Evolutionary conservation across 306 rosid species (phyloP).

Genomic region (Trichosanthes cucumerina): DNA sequence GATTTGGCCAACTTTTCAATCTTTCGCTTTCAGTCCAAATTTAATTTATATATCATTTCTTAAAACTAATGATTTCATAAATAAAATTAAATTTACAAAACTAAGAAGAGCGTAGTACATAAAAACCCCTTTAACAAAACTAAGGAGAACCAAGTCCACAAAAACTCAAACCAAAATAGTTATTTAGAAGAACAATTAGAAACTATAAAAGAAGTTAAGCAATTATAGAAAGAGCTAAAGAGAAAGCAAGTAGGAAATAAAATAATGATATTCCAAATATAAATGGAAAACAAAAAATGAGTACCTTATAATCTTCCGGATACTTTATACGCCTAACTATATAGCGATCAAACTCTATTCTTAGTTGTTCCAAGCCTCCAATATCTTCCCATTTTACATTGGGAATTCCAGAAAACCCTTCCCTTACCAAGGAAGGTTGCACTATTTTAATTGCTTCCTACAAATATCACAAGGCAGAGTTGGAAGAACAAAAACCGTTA

Average conservation of each 20-base stretch:
- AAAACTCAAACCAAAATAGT: not conserved
- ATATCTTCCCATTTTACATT: constrained; percentile 78
- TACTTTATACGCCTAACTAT: constrained; percentile 44
- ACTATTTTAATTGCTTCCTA: constrained; percentile 56
- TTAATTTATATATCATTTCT: too few relatives aligned
- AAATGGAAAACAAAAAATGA: not conserved
- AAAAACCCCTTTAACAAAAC: too few relatives aligned
- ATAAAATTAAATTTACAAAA: not conserved
- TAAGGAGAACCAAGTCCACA: not conserved
- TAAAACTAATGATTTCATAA: not conserved
- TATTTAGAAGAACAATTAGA: not conserved
- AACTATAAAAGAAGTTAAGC: too few relatives aligned
- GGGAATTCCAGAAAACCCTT: constrained; percentile 85
- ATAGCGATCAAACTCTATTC: constrained; percentile 46
- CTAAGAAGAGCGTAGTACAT: too few relatives aligned
- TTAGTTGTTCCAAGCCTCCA: constrained; percentile 59
- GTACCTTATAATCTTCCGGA: constrained; percentile 57
- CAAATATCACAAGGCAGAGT: too few relatives aligned
- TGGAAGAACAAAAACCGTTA: constrained; percentile 16
- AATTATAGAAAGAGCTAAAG: not conserved
- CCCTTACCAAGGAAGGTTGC: constrained; percentile 83
- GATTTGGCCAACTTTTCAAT: too few relatives aligned
- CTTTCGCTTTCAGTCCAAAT: too few relatives aligned
- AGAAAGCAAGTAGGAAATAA: not conserved
- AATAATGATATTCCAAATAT: not conserved